Percentiles rank a stretch among this genome's conserved stretches.
Evolutionary conservation across 164 flowering plant species (phyloP).

Genomic region (Piper longum): DNA sequence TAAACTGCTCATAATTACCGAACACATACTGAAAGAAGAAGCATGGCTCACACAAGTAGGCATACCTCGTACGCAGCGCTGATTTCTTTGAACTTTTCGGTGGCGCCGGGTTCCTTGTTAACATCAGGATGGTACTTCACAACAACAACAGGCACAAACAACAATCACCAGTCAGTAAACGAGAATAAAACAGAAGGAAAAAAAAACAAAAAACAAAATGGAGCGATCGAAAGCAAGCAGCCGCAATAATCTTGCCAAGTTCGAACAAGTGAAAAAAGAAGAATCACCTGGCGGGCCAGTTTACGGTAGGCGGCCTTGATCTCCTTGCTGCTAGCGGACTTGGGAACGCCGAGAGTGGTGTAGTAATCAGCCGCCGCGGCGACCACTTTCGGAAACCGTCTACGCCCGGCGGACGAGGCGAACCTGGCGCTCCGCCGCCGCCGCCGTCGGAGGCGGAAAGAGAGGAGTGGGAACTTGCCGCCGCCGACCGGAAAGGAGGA

Average conservation of each 20-base stretch:
- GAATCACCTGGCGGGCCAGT: constrained; percentile 82
- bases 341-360: constrained; percentile 73
- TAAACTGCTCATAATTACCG: no score
- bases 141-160: background rate
- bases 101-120: constrained; percentile 94
- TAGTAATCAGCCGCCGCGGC: constrained; percentile 76
- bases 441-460: constrained; percentile 4
- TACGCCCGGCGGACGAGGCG: constrained; percentile 9
- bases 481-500: constrained; percentile 20
- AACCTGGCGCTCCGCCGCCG: constrained; percentile 1
- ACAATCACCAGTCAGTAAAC: background rate
- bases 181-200: background rate
- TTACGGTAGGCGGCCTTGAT: constrained; percentile 86
- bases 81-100: constrained; percentile 94
- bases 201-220: background rate
- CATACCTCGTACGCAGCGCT: constrained; percentile 92
- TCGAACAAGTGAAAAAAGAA: background rate
- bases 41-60: background rate
- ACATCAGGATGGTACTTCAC: constrained; percentile 92
- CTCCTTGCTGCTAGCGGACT: constrained; percentile 65
- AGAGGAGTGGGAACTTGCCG: constrained; percentile 12
- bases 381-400: constrained; percentile 1
- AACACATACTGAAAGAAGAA: background rate
- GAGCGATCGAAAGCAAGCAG: background rate
- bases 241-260: background rate